phyloP scores from a whole-genome alignment of 257 asterid genomes.

The Penstemon eatonii region DNA sequence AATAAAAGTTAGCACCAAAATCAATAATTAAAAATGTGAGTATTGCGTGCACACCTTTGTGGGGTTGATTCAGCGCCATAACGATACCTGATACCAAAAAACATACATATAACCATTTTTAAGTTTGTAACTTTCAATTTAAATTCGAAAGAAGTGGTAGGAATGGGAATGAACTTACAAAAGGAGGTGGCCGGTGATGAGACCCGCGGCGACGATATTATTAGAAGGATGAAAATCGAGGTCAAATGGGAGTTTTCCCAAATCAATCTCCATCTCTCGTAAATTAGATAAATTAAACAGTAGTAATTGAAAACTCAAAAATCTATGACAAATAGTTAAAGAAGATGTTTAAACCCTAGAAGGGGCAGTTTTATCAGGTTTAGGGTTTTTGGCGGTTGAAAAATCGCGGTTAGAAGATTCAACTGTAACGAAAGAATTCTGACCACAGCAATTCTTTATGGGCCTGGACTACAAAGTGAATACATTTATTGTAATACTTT shows the following conservation, averaged over 20 bases:
- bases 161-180: constrained; percentile 46
- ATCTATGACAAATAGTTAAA: no score
- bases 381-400: no score
- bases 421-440: no score
- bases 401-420: no score
- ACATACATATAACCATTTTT: neutral
- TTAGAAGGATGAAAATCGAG: constrained; percentile 81
- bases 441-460: no score
- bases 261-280: constrained; percentile 58
- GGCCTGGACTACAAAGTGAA: no score
- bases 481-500: no score
- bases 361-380: no score
- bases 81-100: constrained; percentile 51
- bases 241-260: constrained; percentile 72
- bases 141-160: neutral
- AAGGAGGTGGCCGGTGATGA: constrained; percentile 70
- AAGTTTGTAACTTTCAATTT: neutral
- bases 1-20: constrained; percentile 19
- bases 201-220: constrained; percentile 75
- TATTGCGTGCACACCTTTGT: constrained; percentile 42
- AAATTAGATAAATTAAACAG: no score
- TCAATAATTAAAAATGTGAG: neutral
- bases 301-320: no score
- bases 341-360: no score
- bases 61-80: constrained; percentile 63